These are phyloP conservation scores for Lolium rigidum DNA, from an alignment of 176 grass and related monocot genomes.

Conservation along the genomic window DNA sequence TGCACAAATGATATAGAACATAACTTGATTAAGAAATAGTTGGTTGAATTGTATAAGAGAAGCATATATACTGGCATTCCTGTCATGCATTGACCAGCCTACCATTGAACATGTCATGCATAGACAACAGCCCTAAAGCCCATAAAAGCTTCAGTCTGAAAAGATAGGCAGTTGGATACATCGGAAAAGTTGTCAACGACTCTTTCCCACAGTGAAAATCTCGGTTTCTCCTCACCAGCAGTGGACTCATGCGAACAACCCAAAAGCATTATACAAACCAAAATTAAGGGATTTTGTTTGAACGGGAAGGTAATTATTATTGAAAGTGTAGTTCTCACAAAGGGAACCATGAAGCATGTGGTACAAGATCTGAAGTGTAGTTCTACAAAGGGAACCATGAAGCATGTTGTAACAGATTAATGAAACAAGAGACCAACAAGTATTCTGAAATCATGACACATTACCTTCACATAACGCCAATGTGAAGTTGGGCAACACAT, in stretches of 20 bases:
- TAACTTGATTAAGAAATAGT: not conserved
- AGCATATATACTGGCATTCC: constrained; percentile 2
- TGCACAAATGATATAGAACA: constrained; percentile 39
- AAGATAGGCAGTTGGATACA: constrained; percentile 81
- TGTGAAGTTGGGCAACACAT: constrained; percentile 90
- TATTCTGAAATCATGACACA: constrained; percentile 11
- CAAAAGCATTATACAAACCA: constrained; percentile 46
- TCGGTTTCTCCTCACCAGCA: constrained; percentile 88
- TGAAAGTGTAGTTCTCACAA: not conserved
- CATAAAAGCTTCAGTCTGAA: constrained; percentile 89
- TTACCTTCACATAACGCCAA: constrained; percentile 95
- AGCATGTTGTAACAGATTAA: not conserved
- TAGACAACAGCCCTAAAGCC: constrained; percentile 73
- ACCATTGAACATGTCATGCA: constrained; percentile 62
- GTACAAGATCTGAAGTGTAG: constrained; percentile 11
- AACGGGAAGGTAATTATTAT: no score
- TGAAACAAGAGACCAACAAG: constrained; percentile 11
- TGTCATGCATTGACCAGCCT: constrained; percentile 26
- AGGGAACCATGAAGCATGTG: not conserved
- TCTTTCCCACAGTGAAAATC: constrained; percentile 94
- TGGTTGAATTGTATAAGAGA: constrained; percentile 6
- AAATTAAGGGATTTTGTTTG: not conserved
- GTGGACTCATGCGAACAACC: constrained; percentile 99
- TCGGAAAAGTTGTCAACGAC: constrained; percentile 89
- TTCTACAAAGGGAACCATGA: no score